Conservation (phyloP, 2,329 filamentous ascomycete genomes). For the Dothistroma pini region DNA sequence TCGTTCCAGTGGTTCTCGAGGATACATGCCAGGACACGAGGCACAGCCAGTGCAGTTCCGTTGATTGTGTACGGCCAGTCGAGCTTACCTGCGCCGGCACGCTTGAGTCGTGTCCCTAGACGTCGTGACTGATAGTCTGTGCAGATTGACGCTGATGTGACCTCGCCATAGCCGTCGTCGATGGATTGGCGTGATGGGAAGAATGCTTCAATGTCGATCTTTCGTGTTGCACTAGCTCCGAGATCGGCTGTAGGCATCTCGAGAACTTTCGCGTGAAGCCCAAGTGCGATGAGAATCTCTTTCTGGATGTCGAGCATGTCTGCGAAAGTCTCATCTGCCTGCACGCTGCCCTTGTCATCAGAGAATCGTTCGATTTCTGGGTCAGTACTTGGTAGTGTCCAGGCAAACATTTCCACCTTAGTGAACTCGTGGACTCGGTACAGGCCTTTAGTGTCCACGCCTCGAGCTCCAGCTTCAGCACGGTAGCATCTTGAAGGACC, state of each 20-base stretch:
- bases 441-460: conserved; percentile 85
- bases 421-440: conserved; percentile 99
- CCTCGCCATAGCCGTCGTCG: conserved; percentile 82
- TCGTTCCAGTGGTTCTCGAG: conserved; percentile 90
- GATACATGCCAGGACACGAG: conserved; percentile 81
- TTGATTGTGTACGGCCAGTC: conserved; percentile 87
- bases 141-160: conserved; percentile 86
- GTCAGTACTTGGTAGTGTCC: conserved; percentile 53
- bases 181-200: conserved; percentile 73
- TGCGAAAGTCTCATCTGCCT: conserved; percentile 62
- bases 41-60: conserved; percentile 88
- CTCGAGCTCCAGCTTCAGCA: conserved; percentile 87
- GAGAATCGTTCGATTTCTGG: conserved; percentile 26
- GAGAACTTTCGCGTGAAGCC: conserved; percentile 79
- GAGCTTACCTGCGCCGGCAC: conserved; percentile 48
- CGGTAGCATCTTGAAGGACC: conserved; percentile 91
- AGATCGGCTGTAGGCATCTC: conserved; percentile 90
- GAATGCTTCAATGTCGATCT: conserved; percentile 89
- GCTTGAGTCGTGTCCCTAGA: conserved; percentile 69
- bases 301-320: conserved; percentile 86
- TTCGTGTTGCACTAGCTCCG: conserved; percentile 80
- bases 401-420: conserved; percentile 96
- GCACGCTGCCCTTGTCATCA: conserved; percentile 28
- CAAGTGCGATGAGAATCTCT: conserved; percentile 72
- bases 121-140: conserved; percentile 90